Percentiles rank a stretch among this genome's conserved stretches.
Conservation (phyloP, 306 rosid genomes). For the Neltuma alba region DNA sequence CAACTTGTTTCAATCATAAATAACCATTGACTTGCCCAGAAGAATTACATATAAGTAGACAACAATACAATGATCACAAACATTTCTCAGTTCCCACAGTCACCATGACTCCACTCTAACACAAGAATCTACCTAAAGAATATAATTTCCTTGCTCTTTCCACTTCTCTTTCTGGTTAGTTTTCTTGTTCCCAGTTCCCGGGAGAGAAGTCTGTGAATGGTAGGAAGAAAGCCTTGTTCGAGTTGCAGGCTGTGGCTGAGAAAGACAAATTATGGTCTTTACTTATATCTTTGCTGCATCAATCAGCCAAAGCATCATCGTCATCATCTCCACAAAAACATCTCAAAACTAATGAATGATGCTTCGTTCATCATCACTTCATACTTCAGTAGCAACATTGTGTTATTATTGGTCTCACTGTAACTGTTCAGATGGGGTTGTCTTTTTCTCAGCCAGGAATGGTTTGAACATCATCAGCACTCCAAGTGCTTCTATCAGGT, state of each 20-base stretch:
- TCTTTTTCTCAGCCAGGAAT: slow-evolving; percentile 39
- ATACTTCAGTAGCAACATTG: not conserved
- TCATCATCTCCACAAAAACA: not conserved
- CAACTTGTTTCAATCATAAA: not conserved
- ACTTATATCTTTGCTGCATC: not conserved
- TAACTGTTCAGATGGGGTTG: slow-evolving; percentile 1
- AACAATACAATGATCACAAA: not conserved
- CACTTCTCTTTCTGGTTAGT: not conserved
- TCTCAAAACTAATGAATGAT: not conserved
- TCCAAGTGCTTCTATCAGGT: slow-evolving; percentile 42
- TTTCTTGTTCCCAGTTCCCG: not conserved
- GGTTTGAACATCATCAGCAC: slow-evolving; percentile 49
- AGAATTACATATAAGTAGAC: not conserved
- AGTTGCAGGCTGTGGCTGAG: not conserved
- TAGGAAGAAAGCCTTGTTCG: not conserved
- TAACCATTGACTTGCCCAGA: not conserved
- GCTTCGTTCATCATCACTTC: not conserved
- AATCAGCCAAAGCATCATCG: not conserved
- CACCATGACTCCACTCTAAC: not conserved
- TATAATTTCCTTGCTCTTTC: no score
- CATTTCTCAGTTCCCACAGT: not conserved
- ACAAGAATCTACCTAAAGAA: not conserved
- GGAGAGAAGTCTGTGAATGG: not conserved
- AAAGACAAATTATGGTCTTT: not conserved
- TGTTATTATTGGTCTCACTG: slow-evolving; percentile 19